These are phyloP conservation scores for Aspergillus aculeatus DNA, from an alignment of 2,329 filamentous ascomycete species.

Conservation along the genomic window DNA sequence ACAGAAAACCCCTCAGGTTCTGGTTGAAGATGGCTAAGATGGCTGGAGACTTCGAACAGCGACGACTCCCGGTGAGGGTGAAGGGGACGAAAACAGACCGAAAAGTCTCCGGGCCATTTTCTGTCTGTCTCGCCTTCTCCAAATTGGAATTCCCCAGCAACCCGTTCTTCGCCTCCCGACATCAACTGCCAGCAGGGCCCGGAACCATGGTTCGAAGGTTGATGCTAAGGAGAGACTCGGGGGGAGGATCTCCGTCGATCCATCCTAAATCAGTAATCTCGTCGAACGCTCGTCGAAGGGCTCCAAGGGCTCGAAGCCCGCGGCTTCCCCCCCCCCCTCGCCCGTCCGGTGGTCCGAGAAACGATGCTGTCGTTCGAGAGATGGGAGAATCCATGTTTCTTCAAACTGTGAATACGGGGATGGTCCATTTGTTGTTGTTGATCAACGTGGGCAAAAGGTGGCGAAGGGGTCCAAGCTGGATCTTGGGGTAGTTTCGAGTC, in stretches of 20 bases:
- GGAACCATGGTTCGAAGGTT: not conserved
- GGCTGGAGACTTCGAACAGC: not conserved
- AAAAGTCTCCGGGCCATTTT: not conserved
- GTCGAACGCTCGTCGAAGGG: conserved; percentile 7
- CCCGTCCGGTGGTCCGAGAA: not conserved
- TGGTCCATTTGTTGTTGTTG: not conserved
- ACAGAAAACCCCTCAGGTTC: not conserved
- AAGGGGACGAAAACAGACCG: not conserved
- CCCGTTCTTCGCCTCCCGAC: not conserved
- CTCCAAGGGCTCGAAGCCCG: not conserved
- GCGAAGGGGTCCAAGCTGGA: not conserved
- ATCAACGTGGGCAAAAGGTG: not conserved
- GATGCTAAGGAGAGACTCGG: not conserved
- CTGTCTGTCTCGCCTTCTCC: not conserved
- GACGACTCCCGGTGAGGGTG: not conserved
- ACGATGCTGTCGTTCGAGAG: too few species aligned
- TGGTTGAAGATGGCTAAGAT: too few species aligned
- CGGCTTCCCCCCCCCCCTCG: too few species aligned
- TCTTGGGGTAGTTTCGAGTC: not conserved
- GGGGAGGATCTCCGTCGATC: conserved; percentile 5
- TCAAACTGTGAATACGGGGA: not conserved
- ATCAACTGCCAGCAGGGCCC: not conserved
- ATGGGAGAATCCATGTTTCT: not conserved
- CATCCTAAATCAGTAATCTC: conserved; percentile 9
- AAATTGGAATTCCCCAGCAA: not conserved